Conservation (phyloP, 352 stramenopile genomes). For the Peronospora destructor region DNA sequence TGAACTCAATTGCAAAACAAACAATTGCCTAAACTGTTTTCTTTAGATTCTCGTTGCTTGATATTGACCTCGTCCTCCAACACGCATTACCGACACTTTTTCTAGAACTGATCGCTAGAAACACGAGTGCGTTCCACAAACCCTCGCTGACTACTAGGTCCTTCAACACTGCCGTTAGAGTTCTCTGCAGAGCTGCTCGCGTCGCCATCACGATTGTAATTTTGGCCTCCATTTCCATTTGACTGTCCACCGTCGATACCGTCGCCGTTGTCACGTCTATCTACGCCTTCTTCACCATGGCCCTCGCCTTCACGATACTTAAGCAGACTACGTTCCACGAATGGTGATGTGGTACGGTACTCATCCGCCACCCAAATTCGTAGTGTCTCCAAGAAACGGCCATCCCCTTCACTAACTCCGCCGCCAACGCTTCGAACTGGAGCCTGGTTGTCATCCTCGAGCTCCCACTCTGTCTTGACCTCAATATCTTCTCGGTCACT, state of each 20-base stretch:
- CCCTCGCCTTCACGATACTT: slow-evolving; percentile 71
- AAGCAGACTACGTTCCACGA: slow-evolving; percentile 76
- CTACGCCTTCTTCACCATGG: slow-evolving; percentile 37
- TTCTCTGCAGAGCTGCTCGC: slow-evolving; percentile 2
- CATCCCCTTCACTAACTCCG: slow-evolving; percentile 56
- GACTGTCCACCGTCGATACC: slow-evolving; percentile 12
- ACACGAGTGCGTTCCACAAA: slow-evolving; percentile 48
- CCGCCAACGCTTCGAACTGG: slow-evolving; percentile 55
- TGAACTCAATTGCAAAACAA: too few relatives aligned
- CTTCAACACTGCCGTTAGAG: slow-evolving; percentile 10
- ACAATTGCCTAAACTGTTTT: too few relatives aligned
- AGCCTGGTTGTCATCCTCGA: slow-evolving; percentile 65
- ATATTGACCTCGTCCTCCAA: too few relatives aligned
- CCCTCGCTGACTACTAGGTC: slow-evolving; percentile 39
- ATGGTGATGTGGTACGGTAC: slow-evolving; percentile 80
- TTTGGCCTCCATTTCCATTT: slow-evolving; percentile 8
- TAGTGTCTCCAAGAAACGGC: slow-evolving; percentile 68
- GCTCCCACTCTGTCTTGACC: slow-evolving; percentile 81
- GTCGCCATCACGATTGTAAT: slow-evolving; percentile 4
- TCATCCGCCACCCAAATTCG: slow-evolving; percentile 83
- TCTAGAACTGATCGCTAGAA: slow-evolving; percentile 53
- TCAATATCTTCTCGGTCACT: slow-evolving; percentile 77
- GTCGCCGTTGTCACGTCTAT: slow-evolving; percentile 14
- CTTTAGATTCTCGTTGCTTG: too few relatives aligned
- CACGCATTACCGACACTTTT: not conserved